Evolutionary conservation across 169 alveolate species (phyloP).

Genomic region (Amoebophrya sp.): DNA sequence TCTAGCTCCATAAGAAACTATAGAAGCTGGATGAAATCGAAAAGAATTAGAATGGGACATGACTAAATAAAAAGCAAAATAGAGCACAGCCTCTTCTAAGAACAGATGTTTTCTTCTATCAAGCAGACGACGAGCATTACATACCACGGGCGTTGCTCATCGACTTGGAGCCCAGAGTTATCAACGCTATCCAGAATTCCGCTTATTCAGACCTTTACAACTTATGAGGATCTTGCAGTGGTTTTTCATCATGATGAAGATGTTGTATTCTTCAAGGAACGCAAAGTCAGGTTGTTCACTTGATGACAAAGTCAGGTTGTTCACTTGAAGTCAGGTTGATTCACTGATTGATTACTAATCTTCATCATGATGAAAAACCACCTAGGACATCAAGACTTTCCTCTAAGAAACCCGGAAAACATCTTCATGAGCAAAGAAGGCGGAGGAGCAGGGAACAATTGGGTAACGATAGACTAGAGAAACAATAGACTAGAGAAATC

Average conservation of each 20-base stretch:
- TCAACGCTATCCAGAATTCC: conserved; percentile 55
- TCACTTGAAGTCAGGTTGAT: neutral
- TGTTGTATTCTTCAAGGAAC: too few species aligned
- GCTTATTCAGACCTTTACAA: conserved; percentile 15
- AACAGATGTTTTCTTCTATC: conserved; percentile 95
- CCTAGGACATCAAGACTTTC: conserved; percentile 78
- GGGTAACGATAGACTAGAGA: too few species aligned
- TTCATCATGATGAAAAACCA: conserved; percentile 49
- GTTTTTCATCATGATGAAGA: too few species aligned
- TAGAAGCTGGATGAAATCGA: too few species aligned
- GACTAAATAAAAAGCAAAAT: neutral
- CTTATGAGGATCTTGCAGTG: too few species aligned
- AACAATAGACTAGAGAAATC: too few species aligned
- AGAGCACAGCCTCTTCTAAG: conserved; percentile 69
- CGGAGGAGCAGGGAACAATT: conserved; percentile 42
- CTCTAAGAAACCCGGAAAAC: conserved; percentile 96
- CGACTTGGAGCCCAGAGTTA: conserved; percentile 95
- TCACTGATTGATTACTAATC: neutral
- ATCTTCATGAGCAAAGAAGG: conserved; percentile 88
- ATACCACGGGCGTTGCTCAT: conserved; percentile 87
- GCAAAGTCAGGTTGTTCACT: too few species aligned
- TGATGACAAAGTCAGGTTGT: conserved; percentile 42
- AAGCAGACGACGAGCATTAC: conserved; percentile 87
- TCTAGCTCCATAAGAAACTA: neutral
- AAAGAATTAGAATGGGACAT: too few species aligned